Conservation (phyloP, 1,284 basidiomycete genomes). For the Melampsora americana region DNA sequence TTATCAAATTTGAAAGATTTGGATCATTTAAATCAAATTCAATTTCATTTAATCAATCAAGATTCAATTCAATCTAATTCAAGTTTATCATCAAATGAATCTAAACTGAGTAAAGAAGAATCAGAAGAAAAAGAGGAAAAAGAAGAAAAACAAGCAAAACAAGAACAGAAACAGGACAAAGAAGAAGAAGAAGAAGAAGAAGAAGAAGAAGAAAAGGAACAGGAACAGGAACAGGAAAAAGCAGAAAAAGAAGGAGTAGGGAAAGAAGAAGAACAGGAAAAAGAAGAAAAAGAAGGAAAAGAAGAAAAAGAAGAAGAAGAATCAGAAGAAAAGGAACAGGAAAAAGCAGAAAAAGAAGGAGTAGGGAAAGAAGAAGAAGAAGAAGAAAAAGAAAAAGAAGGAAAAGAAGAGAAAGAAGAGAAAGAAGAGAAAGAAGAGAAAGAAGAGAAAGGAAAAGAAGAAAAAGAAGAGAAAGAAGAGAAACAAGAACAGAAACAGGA, state of each 20-base stretch:
- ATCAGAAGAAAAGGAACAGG: not conserved
- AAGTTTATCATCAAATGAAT: too few species aligned
- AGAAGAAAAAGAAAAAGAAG: not conserved
- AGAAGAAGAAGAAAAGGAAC: not conserved
- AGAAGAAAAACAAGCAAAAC: not conserved
- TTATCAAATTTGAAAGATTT: too few species aligned
- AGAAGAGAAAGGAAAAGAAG: not conserved
- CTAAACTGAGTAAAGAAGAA: too few species aligned
- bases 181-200: not conserved
- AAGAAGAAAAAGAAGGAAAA: not conserved
- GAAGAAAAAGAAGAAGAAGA: not conserved
- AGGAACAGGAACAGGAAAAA: not conserved
- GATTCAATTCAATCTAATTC: too few species aligned
- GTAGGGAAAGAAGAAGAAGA: not conserved
- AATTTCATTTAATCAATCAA: too few species aligned
- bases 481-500: too few species aligned
- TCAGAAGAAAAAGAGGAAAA: slow-evolving; percentile 8
- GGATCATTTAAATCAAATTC: too few species aligned
- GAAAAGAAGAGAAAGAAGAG: not conserved
- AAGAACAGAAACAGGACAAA: not conserved
- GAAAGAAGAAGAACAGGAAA: not conserved
- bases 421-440: not conserved
- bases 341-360: not conserved
- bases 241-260: not conserved
- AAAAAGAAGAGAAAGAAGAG: not conserved